Base-by-base conservation (phyloP, 805 yeast genomes). In the Schizosaccharomyces octosporus region DNA sequence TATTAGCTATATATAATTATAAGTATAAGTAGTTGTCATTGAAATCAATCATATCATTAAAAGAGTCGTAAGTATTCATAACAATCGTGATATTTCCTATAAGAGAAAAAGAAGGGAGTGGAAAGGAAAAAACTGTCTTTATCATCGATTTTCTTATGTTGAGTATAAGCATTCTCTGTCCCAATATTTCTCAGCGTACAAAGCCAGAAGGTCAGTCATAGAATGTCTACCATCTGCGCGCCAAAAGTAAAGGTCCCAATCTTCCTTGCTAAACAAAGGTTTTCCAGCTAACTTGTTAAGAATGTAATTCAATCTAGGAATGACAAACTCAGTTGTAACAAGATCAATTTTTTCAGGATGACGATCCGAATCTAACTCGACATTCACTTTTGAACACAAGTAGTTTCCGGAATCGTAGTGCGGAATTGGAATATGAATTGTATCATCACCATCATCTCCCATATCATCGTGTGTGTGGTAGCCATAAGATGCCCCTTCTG, bases 381-480 rank as follows among this genome's bases (percentile, higher is more conserved):
- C 36, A 29, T 17, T 29, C 21, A 51, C 57, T 29, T 51, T 17
- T 4, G 57, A 51, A 17, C 57, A 51, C n/a, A 51, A 6, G 15
- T 24, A 51, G 7, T 87, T 89, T 9, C 97, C 96, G 2, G 87
- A 75, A 6, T 76, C 78, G 69, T 78, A 83, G 62, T 76, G 73
- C 0, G 74, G 73, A 59, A 84, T 78, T 1, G 85, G 78, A 63
- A 72, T 74, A 72, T 85, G 89, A 62, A 81, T 66, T 48, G 87
- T 77, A 74, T 74, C 97, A 69, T 93, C 98, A 27, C 98, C 98
- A 64, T 82, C 81, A 64, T 75, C 71, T 0, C 97, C 98, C 66
- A 78, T 76, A 67, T 90, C 97, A 69, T 93, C 98, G 58, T 71
- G 66, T 0, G 98, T 90, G 0, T 81, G 82, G 66, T 84, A 85